These are phyloP conservation scores for Seminavis robusta DNA, from an alignment of 108 stramenopile species.

Conservation along the genomic window DNA sequence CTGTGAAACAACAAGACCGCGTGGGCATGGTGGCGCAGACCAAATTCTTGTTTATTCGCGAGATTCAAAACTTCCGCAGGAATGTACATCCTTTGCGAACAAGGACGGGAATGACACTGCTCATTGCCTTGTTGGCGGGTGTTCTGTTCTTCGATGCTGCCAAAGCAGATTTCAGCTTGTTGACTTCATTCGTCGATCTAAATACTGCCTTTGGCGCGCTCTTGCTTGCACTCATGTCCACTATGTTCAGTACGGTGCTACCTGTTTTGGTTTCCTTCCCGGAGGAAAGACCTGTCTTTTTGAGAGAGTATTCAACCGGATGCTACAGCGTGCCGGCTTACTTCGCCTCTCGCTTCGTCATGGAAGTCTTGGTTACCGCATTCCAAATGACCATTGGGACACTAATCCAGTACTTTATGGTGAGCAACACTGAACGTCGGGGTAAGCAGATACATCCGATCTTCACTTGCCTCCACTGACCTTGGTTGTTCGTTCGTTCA, in stretches of 20 bases:
- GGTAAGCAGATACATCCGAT: too few relatives aligned
- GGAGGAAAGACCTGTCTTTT: constrained; percentile 50
- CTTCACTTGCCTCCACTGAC: too few relatives aligned
- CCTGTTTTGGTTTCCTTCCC: constrained; percentile 35
- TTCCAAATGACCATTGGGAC: constrained; percentile 17
- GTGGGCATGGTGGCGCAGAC: constrained; percentile 37
- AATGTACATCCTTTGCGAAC: constrained; percentile 44
- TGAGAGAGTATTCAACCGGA: constrained; percentile 78
- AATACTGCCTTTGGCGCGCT: too few relatives aligned
- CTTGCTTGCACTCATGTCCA: too few relatives aligned
- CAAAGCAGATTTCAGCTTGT: too few relatives aligned
- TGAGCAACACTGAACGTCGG: too few relatives aligned
- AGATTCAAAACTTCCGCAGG: constrained; percentile 36
- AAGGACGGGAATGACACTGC: constrained; percentile 40
- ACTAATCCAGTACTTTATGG: too few relatives aligned
- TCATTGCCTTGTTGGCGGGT: constrained; percentile 47
- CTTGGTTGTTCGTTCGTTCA: constrained; percentile 25
- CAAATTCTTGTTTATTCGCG: constrained; percentile 40
- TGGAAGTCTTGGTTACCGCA: constrained; percentile 40
- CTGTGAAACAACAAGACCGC: constrained; percentile 13
- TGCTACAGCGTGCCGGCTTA: constrained; percentile 66
- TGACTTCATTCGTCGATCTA: too few relatives aligned
- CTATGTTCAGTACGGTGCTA: too few relatives aligned
- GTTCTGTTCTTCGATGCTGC: constrained; percentile 53
- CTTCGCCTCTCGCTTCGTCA: constrained; percentile 40